These are phyloP conservation scores for Leishmania tropica DNA, from an alignment of 208 protist species.

Conservation along the genomic window DNA sequence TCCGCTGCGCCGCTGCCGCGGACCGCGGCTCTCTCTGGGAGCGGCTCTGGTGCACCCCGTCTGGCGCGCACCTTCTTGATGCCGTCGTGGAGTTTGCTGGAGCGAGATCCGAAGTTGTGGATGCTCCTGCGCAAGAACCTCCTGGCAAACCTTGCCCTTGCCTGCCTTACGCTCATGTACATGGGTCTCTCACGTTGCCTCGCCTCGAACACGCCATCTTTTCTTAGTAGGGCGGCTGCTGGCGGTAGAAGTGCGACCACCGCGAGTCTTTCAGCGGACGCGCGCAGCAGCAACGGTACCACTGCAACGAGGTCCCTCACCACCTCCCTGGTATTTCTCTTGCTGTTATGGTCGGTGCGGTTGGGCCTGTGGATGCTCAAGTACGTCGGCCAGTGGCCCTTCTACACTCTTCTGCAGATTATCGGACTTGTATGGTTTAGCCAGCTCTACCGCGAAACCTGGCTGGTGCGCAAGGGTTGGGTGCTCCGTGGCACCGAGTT, in stretches of 20 bases:
- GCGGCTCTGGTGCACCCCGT: not conserved
- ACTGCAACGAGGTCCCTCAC: not conserved
- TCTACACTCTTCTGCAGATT: conserved; percentile 43
- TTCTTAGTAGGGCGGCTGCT: too few relatives aligned
- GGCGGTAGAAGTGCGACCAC: not conserved
- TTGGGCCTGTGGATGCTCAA: conserved; percentile 30
- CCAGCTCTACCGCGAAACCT: conserved; percentile 46
- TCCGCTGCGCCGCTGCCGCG: not conserved
- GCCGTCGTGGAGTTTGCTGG: conserved; percentile 38
- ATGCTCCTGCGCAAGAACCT: conserved; percentile 43
- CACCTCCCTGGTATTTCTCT: not conserved
- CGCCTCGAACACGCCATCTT: not conserved
- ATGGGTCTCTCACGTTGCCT: conserved; percentile 14
- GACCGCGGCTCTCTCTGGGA: not conserved
- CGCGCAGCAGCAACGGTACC: not conserved
- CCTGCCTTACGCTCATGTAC: conserved; percentile 26
- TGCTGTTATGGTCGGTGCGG: conserved; percentile 24
- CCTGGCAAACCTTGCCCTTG: conserved; percentile 30
- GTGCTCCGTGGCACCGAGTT: conserved; percentile 31
- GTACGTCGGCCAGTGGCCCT: conserved; percentile 42
- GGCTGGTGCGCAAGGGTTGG: conserved; percentile 45
- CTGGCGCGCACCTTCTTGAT: conserved; percentile 16
- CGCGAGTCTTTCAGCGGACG: not conserved
- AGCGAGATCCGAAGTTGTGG: conserved; percentile 47
- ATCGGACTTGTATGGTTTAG: conserved; percentile 47